These are phyloP conservation scores for Chaetomiaceae sp. DNA, from an alignment of 2,329 filamentous ascomycete genomes.

Conservation along the genomic window DNA sequence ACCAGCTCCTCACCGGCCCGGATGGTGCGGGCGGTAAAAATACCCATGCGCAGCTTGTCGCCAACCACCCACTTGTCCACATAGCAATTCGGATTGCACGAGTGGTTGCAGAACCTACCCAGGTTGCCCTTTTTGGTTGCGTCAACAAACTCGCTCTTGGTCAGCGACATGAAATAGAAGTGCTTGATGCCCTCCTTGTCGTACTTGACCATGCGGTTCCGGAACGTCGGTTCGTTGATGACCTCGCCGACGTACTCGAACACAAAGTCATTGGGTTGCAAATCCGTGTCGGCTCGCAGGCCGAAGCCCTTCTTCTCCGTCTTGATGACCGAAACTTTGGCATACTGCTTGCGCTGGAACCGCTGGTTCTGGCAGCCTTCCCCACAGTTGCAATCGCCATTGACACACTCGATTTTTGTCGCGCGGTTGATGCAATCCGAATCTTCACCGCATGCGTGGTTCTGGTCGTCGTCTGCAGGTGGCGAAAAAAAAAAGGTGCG, in stretches of 20 bases:
- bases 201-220: slow-evolving; percentile 86
- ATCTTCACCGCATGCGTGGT: slow-evolving; percentile 88
- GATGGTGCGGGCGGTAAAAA: slow-evolving; percentile 84
- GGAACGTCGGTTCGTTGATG: slow-evolving; percentile 87
- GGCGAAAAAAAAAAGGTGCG: slow-evolving; percentile 14
- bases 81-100: slow-evolving; percentile 97
- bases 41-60: slow-evolving; percentile 96
- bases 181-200: slow-evolving; percentile 96
- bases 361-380: slow-evolving; percentile 87
- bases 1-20: slow-evolving; percentile 89
- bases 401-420: slow-evolving; percentile 93
- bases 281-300: slow-evolving; percentile 71
- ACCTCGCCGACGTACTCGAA: slow-evolving; percentile 99
- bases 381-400: slow-evolving; percentile 80
- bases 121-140: slow-evolving; percentile 95
- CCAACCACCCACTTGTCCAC: slow-evolving; percentile 99
- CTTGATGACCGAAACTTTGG: slow-evolving; percentile 89
- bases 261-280: slow-evolving; percentile 84
- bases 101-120: slow-evolving; percentile 97
- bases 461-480: slow-evolving; percentile 56
- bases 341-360: slow-evolving; percentile 86
- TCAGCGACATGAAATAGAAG: slow-evolving; percentile 99
- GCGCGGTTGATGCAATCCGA: slow-evolving; percentile 98
- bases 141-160: slow-evolving; percentile 93
- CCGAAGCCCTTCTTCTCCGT: slow-evolving; percentile 98